These are phyloP conservation scores for Parasitella parasitica DNA, from an alignment of 371 early-diverging fungal genomes.

Conservation along the genomic window DNA sequence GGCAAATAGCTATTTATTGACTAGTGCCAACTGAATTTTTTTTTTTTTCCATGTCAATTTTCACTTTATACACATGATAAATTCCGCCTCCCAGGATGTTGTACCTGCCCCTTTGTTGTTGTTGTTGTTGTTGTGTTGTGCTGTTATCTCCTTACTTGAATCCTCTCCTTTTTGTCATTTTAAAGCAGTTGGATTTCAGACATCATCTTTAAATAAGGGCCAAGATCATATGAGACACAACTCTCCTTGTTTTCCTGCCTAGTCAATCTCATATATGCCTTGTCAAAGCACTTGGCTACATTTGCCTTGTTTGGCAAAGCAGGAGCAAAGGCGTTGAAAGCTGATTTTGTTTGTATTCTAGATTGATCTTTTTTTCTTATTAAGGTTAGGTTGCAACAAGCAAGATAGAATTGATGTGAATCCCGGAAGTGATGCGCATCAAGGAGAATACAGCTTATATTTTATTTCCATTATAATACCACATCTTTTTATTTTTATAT, in stretches of 20 bases:
- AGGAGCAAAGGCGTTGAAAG: background rate
- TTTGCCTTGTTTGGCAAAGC: background rate
- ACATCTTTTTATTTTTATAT: background rate
- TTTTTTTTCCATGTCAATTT: background rate
- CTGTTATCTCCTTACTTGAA: background rate
- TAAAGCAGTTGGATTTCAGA: background rate
- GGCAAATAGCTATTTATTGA: background rate
- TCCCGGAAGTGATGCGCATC: background rate
- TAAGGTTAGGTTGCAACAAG: background rate
- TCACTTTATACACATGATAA: background rate
- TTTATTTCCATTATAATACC: background rate
- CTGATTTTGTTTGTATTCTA: background rate
- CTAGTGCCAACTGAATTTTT: background rate
- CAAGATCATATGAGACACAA: background rate
- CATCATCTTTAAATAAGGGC: background rate
- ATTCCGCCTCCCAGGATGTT: background rate
- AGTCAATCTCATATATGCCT: too few species aligned
- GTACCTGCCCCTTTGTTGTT: background rate
- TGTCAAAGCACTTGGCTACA: conserved; percentile 3
- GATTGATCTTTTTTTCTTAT: background rate
- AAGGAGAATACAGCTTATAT: background rate
- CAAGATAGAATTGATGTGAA: background rate
- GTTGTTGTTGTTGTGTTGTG: background rate
- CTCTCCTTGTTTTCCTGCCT: background rate
- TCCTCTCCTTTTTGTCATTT: background rate